These are phyloP conservation scores for Metarhizium rileyi DNA, from an alignment of 2,329 filamentous ascomycete genomes.

Conservation along the genomic window DNA sequence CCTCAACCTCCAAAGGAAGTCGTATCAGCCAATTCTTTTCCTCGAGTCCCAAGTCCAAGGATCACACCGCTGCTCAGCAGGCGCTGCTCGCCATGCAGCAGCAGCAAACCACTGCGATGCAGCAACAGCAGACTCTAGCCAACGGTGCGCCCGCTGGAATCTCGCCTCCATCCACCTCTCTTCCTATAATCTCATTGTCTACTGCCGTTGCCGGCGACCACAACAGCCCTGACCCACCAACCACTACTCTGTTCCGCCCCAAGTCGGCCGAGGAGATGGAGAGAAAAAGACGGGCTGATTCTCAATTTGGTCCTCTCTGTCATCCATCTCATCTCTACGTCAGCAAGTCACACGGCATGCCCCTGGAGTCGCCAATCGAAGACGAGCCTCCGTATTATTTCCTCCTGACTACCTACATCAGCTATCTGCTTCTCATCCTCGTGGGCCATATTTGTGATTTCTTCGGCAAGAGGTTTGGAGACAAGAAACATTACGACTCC, in stretches of 20 bases:
- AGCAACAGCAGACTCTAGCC: slow-evolving; percentile 8
- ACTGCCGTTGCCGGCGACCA: slow-evolving; percentile 68
- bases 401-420: slow-evolving; percentile 95
- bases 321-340: slow-evolving; percentile 78
- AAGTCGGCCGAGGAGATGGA: slow-evolving; percentile 75
- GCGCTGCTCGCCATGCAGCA: slow-evolving; percentile 60
- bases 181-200: slow-evolving; percentile 87
- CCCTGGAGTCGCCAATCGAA: slow-evolving; percentile 74
- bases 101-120: slow-evolving; percentile 8
- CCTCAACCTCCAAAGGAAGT: slow-evolving; percentile 59
- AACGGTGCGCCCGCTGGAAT: slow-evolving; percentile 51
- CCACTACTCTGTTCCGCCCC: slow-evolving; percentile 76
- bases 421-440: slow-evolving; percentile 89
- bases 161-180: slow-evolving; percentile 61
- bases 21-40: slow-evolving; percentile 78
- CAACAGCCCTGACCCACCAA: slow-evolving; percentile 61
- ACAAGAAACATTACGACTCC: slow-evolving; percentile 71
- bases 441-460: slow-evolving; percentile 95
- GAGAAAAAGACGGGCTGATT: slow-evolving; percentile 66
- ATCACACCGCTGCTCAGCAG: slow-evolving; percentile 55
- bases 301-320: slow-evolving; percentile 82
- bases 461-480: slow-evolving; percentile 90
- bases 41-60: slow-evolving; percentile 65
- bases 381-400: slow-evolving; percentile 97
- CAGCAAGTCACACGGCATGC: slow-evolving; percentile 74